Conservation (phyloP, 768 basidiomycete genomes). For the Mycena leptocephala region DNA sequence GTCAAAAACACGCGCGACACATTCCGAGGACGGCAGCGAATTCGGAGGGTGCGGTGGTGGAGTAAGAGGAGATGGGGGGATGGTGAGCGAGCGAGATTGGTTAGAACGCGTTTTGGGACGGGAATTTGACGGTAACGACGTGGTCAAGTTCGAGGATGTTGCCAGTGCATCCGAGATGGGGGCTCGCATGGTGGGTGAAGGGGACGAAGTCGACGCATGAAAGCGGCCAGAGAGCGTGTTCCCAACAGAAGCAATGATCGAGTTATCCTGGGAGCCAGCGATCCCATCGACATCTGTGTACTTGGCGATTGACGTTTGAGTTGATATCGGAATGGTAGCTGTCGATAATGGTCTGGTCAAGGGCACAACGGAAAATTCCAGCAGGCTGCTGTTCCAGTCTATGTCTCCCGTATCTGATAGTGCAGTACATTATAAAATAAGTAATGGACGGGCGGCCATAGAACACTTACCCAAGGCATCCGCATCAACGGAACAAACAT, state of each 20-base stretch:
- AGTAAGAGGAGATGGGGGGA: conserved; percentile 20
- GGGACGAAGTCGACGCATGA: not conserved
- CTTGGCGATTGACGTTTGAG: not conserved
- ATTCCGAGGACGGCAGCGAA: not conserved
- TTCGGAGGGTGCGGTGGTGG: conserved; percentile 22
- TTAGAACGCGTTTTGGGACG: not conserved
- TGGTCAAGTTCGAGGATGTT: not conserved
- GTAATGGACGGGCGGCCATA: not conserved
- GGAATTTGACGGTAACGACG: not conserved
- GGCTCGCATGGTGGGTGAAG: conserved; percentile 5
- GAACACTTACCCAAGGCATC: conserved; percentile 8
- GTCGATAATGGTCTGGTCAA: not conserved
- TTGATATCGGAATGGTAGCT: conserved; percentile 4
- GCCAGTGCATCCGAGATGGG: not conserved
- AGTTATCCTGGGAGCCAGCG: not conserved
- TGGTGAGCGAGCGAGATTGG: not conserved
- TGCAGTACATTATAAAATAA: not conserved
- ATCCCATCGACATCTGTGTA: conserved; percentile 21
- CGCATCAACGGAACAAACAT: not conserved
- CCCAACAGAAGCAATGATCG: conserved; percentile 23
- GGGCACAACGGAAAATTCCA: not conserved
- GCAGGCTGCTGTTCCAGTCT: not conserved
- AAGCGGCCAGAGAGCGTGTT: not conserved
- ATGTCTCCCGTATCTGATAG: not conserved
- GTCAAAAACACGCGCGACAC: not conserved